phyloP scores from a whole-genome alignment of 2,329 filamentous ascomycete species.

The Davidsoniella neocaledoniae region DNA sequence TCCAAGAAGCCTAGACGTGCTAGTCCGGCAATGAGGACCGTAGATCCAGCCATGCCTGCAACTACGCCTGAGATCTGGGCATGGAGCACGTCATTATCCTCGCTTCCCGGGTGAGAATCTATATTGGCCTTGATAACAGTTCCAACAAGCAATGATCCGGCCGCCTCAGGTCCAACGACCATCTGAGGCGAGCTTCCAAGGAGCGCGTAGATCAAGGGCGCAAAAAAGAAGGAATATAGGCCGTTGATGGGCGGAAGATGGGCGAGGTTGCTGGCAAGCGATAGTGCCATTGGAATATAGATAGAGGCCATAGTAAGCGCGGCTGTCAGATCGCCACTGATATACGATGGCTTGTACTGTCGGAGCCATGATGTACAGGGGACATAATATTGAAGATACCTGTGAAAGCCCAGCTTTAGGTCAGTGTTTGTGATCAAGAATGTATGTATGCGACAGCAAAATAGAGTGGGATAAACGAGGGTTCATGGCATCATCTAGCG shows the following conservation, averaged over 20 bases:
- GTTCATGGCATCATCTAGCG: not conserved
- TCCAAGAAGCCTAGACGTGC: constrained; percentile 83
- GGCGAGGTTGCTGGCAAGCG: constrained; percentile 77
- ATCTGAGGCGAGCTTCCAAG: constrained; percentile 85
- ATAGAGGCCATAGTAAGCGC: constrained; percentile 96
- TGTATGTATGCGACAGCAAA: not conserved
- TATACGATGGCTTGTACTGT: constrained; percentile 68
- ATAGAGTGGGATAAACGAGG: too few species aligned
- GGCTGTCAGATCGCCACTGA: constrained; percentile 73
- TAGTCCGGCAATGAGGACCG: constrained; percentile 74
- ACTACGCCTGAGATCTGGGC: constrained; percentile 77
- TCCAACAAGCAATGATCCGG: constrained; percentile 78
- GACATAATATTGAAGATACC: constrained; percentile 86
- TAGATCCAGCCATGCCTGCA: constrained; percentile 71
- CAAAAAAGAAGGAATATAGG: constrained; percentile 85
- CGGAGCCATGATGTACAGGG: constrained; percentile 80
- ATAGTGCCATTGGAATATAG: constrained; percentile 94
- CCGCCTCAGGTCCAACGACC: constrained; percentile 87
- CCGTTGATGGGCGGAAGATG: constrained; percentile 90
- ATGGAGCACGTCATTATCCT: constrained; percentile 49
- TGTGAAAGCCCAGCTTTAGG: constrained; percentile 19
- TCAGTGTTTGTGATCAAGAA: not conserved
- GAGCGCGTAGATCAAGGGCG: constrained; percentile 77
- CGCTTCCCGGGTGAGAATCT: constrained; percentile 44
- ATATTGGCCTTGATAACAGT: constrained; percentile 68